Percentiles rank a stretch among this genome's conserved stretches.
These are phyloP conservation scores for Echinosophora koreensis DNA, from an alignment of 306 rosid species.

Conservation along the genomic window DNA sequence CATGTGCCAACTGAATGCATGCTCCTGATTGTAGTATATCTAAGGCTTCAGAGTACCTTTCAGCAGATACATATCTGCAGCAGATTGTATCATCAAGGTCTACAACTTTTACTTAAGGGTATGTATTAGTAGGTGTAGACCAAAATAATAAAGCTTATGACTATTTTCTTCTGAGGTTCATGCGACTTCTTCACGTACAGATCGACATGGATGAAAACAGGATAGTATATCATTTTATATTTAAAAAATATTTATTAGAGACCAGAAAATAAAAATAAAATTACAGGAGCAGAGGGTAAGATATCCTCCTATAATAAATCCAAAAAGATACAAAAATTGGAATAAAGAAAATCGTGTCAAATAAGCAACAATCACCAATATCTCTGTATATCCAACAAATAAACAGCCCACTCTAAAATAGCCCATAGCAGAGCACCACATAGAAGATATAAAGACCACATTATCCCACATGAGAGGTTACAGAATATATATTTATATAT, in stretches of 20 bases:
- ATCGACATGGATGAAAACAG: background rate
- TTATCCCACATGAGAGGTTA: too few species aligned
- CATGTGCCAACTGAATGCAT: conserved; percentile 76
- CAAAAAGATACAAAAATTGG: background rate
- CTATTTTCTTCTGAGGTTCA: conserved; percentile 10
- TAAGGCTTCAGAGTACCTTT: conserved; percentile 83
- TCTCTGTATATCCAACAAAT: too few species aligned
- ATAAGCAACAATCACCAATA: background rate
- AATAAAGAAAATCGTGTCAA: background rate
- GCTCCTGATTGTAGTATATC: conserved; percentile 91
- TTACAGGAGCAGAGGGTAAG: background rate
- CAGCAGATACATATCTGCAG: conserved; percentile 78
- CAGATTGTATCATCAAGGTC: conserved; percentile 46
- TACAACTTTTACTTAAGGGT: conserved; percentile 25
- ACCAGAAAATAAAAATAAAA: background rate
- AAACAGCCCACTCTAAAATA: too few species aligned
- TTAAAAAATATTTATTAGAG: background rate
- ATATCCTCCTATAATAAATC: conserved; percentile 3
- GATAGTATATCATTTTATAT: background rate
- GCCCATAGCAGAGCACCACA: too few species aligned
- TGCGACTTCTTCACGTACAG: conserved; percentile 25
- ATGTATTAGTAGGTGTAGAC: background rate
- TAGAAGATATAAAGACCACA: too few species aligned
- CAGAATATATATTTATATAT: too few species aligned
- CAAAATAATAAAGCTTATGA: conserved; percentile 18